phyloP scores from a whole-genome alignment of 73 alveolate species.

The Urostyla sp. region DNA sequence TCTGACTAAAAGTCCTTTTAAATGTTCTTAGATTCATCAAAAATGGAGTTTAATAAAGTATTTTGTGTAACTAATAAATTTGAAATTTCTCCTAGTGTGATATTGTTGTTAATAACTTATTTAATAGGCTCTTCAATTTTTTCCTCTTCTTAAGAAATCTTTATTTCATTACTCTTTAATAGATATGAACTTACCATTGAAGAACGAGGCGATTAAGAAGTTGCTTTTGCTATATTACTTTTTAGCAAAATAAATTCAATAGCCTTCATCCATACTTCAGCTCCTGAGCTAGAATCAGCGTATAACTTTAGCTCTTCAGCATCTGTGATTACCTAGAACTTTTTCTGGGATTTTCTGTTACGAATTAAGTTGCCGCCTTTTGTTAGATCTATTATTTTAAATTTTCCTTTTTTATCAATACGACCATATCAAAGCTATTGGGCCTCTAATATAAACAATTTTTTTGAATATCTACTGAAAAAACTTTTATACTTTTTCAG shows the following conservation, averaged over 20 bases:
- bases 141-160: too few species aligned
- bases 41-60: background rate
- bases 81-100: background rate
- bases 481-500: background rate
- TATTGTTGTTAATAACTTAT: background rate
- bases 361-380: background rate
- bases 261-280: conserved; percentile 26
- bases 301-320: conserved; percentile 1
- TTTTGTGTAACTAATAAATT: background rate
- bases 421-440: conserved; percentile 24
- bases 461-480: conserved; percentile 18
- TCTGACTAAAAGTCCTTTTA: conserved; percentile 10
- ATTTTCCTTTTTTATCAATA: background rate
- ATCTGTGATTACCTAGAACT: conserved; percentile 1
- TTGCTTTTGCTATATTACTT: background rate
- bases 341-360: background rate
- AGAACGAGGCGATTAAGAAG: background rate
- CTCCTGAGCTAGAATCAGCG: conserved; percentile 5
- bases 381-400: conserved; percentile 19
- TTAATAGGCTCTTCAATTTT: too few species aligned
- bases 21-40: background rate
- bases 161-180: background rate
- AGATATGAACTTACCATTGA: background rate
- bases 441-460: conserved; percentile 19
- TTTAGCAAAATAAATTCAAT: background rate